These are phyloP conservation scores for Ambrosia artemisiifolia DNA, from an alignment of 129 eudicot genomes.

Conservation along the genomic window DNA sequence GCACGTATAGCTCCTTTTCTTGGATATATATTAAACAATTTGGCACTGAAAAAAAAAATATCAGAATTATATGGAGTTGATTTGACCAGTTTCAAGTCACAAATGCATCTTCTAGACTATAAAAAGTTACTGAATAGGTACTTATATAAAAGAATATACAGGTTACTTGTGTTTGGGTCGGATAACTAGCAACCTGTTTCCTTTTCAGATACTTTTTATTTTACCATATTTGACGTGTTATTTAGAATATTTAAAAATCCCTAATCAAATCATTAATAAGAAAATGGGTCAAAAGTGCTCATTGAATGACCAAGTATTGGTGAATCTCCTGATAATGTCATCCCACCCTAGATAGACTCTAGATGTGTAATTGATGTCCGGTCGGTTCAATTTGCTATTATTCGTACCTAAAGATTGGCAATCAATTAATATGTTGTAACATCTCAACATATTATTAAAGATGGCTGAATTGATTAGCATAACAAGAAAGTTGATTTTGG, in stretches of 20 bases:
- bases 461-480: no score
- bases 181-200: background rate
- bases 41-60: constrained; percentile 52
- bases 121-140: background rate
- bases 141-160: background rate
- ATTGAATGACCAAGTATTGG: no score
- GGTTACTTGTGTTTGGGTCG: background rate
- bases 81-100: background rate
- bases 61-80: background rate
- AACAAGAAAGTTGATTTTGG: no score
- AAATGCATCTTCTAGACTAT: constrained; percentile 10
- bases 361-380: no score
- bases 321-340: no score
- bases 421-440: no score
- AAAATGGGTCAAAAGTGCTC: no score
- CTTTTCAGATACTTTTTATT: background rate
- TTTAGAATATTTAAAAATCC: background rate
- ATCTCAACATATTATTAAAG: no score
- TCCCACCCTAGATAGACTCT: no score
- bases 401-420: no score
- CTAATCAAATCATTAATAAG: no score
- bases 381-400: no score
- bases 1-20: constrained; percentile 87
- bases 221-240: background rate
- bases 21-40: constrained; percentile 88